Conservation (phyloP, 176 grass and related monocot genomes). For the Urochloa ruziziensis region DNA sequence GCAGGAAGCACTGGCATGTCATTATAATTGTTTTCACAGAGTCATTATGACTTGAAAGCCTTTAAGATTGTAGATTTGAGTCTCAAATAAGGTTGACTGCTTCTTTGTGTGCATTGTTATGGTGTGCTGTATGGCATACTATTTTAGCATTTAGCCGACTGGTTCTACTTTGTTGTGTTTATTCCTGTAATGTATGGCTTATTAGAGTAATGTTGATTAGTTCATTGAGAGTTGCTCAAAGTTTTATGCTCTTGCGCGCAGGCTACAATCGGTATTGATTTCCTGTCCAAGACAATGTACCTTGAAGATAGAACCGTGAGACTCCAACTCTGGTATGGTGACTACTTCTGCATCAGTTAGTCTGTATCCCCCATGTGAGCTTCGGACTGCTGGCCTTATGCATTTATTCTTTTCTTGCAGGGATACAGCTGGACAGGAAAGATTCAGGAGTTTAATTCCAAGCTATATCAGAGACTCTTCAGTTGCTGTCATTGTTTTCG, state of each 20-base stretch:
- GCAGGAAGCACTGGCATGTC: neutral
- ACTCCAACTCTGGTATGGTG: conserved; percentile 85
- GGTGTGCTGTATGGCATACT: neutral
- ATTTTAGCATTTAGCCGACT: neutral
- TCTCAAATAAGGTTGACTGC: neutral
- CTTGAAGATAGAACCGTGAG: conserved; percentile 95
- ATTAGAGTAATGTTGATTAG: neutral
- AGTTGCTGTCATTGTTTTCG: conserved; percentile 93
- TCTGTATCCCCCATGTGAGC: neutral
- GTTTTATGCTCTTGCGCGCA: conserved; percentile 39
- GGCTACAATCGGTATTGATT: conserved; percentile 98
- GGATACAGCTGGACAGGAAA: conserved; percentile 97
- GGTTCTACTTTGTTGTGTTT: neutral
- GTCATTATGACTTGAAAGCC: neutral
- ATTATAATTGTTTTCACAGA: neutral
- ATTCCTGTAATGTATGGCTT: neutral
- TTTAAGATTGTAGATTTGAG: conserved; percentile 15
- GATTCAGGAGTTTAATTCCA: conserved; percentile 97
- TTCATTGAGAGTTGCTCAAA: neutral
- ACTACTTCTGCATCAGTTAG: neutral
- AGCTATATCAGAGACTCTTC: conserved; percentile 98
- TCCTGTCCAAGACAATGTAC: conserved; percentile 96
- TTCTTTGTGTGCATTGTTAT: neutral
- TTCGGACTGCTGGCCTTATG: neutral
- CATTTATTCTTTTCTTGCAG: conserved; percentile 39